A percentile compares a stretch with the other conserved stretches of the same genome.
Evolutionary conservation across 495 filamentous ascomycete genomes (phyloP).

Genomic region (Penicillium steckii): DNA sequence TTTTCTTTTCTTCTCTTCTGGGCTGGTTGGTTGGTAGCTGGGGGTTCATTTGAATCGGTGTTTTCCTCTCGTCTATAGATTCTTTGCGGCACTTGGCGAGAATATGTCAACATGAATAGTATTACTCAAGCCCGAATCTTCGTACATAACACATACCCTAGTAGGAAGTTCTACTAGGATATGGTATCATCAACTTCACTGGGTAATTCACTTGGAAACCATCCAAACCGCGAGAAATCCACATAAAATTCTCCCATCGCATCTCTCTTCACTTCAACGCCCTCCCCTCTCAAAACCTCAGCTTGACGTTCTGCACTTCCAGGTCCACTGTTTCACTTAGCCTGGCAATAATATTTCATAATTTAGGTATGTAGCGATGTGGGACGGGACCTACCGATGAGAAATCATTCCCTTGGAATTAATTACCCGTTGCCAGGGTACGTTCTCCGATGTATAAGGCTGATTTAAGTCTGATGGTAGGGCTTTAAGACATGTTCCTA

Average conservation of each 20-base stretch:
- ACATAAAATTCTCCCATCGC: conserved; percentile 70
- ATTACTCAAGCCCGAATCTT: no score
- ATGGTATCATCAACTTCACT: conserved; percentile 40
- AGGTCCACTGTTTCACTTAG: conserved; percentile 67
- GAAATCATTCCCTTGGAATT: conserved; percentile 84
- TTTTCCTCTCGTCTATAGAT: no score
- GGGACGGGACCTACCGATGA: conserved; percentile 56
- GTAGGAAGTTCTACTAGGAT: no score
- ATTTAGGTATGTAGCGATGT: no score
- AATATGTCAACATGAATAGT: no score
- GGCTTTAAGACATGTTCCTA: conserved; percentile 85
- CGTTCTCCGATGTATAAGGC: conserved; percentile 68
- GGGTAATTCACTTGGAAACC: conserved; percentile 62
- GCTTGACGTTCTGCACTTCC: conserved; percentile 70
- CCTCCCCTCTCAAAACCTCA: conserved; percentile 61
- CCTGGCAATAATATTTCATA: no score
- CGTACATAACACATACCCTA: no score
- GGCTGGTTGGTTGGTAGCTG: no score
- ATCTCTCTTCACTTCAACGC: conserved; percentile 62
- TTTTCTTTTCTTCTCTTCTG: neutral
- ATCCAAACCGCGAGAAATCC: conserved; percentile 66
- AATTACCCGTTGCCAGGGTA: conserved; percentile 94
- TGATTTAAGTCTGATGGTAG: conserved; percentile 53
- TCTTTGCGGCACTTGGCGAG: no score
- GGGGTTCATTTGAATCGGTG: no score